A percentile compares a stretch with the other conserved stretches of the same genome.
Conservation (phyloP, 257 asterid species). For the Anisodus tanguticus region DNA sequence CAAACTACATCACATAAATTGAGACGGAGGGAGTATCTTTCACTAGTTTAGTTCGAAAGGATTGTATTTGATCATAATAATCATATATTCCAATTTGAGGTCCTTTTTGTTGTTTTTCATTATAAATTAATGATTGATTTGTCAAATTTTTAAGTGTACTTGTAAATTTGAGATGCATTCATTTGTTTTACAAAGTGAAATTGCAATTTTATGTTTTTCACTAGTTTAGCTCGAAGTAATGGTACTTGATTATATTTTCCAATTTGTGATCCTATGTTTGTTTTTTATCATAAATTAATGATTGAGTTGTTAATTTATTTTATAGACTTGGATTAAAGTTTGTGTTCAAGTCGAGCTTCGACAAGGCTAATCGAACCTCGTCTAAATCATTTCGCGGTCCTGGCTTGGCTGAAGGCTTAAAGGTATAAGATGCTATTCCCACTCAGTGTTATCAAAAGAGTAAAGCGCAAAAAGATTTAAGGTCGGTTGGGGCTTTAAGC, state of each 20-base stretch:
- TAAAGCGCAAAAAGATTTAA: no score
- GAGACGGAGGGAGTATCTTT: no score
- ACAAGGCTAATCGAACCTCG: slow-evolving; percentile 87
- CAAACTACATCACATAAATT: no score
- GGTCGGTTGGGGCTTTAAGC: no score
- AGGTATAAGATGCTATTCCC: slow-evolving; percentile 41
- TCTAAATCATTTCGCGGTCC: slow-evolving; percentile 94
- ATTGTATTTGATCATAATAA: background rate
- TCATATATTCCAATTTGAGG: background rate
- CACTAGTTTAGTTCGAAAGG: background rate
- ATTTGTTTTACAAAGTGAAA: no score
- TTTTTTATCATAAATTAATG: background rate
- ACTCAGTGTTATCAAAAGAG: no score
- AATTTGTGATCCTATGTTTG: background rate
- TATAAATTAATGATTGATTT: background rate
- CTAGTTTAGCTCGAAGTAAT: background rate
- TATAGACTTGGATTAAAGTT: slow-evolving; percentile 68
- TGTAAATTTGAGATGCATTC: no score
- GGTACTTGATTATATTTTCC: background rate
- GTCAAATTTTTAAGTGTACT: no score
- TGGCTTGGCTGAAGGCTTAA: slow-evolving; percentile 77
- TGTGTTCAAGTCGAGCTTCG: slow-evolving; percentile 87
- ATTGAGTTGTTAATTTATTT: background rate
- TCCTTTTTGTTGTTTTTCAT: background rate
- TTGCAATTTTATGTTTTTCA: background rate